Evolutionary conservation across 164 flowering plant species (phyloP).

Genomic region (Stephania japonica): DNA sequence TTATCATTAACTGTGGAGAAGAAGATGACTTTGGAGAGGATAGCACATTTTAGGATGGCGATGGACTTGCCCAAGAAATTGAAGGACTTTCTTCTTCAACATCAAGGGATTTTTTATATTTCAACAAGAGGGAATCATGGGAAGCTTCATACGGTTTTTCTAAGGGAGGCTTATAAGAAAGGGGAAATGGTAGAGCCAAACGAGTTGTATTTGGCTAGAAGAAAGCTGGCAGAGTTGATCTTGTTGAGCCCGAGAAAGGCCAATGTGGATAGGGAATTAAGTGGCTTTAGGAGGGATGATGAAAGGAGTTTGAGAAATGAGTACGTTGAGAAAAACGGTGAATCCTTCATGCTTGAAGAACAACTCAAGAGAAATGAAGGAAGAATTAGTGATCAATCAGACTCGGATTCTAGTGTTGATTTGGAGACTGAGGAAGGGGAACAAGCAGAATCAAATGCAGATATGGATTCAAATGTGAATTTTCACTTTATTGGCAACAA

Average conservation of each 20-base stretch:
- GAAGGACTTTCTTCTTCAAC: slow-evolving; percentile 86
- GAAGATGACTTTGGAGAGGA: slow-evolving; percentile 88
- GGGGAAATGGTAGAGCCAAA: slow-evolving; percentile 84
- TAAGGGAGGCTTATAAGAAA: slow-evolving; percentile 76
- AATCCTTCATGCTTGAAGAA: slow-evolving; percentile 17
- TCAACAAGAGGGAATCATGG: slow-evolving; percentile 94
- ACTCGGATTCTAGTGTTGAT: slow-evolving; percentile 15
- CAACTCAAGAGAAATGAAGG: slow-evolving; percentile 17
- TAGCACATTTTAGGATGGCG: slow-evolving; percentile 76
- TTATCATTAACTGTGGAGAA: slow-evolving; percentile 87
- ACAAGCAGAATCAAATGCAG: slow-evolving; percentile 9
- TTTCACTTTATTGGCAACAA: neutral
- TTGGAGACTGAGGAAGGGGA: slow-evolving; percentile 10
- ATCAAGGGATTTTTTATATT: slow-evolving; percentile 94
- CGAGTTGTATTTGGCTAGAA: slow-evolving; percentile 81
- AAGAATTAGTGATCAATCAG: slow-evolving; percentile 16
- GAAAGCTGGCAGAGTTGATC: slow-evolving; percentile 61
- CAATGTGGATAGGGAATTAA: slow-evolving; percentile 42
- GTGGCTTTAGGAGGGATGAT: slow-evolving; percentile 40
- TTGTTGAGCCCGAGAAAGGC: slow-evolving; percentile 69
- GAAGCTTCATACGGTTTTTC: slow-evolving; percentile 89
- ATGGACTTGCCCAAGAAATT: slow-evolving; percentile 86
- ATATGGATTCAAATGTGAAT: neutral
- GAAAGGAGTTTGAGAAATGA: slow-evolving; percentile 23
- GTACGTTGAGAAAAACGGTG: slow-evolving; percentile 21